phyloP scores from a whole-genome alignment of 306 rosid species.

The Gillenia trifoliata region DNA sequence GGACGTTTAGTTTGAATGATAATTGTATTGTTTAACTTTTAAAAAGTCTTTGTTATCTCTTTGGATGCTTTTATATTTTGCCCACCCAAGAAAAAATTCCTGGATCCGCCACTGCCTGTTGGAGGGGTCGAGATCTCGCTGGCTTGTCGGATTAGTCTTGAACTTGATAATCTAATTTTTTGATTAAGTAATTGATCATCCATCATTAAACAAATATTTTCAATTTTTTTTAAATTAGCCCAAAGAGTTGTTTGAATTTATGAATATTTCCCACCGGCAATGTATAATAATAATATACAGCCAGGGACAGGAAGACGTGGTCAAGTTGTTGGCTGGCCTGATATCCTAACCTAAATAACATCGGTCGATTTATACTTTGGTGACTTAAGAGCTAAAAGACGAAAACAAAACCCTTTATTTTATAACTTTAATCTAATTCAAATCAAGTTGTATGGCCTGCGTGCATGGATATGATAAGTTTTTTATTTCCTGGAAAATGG shows the following conservation, averaged over 20 bases:
- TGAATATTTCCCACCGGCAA: background rate
- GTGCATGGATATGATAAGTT: background rate
- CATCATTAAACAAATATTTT: background rate
- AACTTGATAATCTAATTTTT: background rate
- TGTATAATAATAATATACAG: background rate
- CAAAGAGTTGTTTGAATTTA: background rate
- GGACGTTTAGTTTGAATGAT: too few species aligned
- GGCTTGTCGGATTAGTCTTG: constrained; percentile 17
- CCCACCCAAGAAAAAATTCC: too few species aligned
- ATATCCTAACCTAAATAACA: background rate
- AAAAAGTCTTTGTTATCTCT: too few species aligned
- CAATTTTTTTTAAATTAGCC: background rate
- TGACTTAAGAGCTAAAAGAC: background rate
- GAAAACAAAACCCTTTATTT: too few species aligned
- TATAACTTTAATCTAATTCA: background rate
- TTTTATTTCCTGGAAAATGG: background rate
- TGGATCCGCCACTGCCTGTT: too few species aligned
- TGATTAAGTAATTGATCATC: background rate
- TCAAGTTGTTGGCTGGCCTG: background rate
- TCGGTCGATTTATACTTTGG: background rate
- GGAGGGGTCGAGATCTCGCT: constrained; percentile 18
- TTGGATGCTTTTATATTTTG: too few species aligned
- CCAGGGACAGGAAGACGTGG: background rate
- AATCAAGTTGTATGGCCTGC: background rate
- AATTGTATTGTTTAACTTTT: too few species aligned